These are phyloP conservation scores for Mycena vitilis DNA, from an alignment of 768 basidiomycete species.

Conservation along the genomic window DNA sequence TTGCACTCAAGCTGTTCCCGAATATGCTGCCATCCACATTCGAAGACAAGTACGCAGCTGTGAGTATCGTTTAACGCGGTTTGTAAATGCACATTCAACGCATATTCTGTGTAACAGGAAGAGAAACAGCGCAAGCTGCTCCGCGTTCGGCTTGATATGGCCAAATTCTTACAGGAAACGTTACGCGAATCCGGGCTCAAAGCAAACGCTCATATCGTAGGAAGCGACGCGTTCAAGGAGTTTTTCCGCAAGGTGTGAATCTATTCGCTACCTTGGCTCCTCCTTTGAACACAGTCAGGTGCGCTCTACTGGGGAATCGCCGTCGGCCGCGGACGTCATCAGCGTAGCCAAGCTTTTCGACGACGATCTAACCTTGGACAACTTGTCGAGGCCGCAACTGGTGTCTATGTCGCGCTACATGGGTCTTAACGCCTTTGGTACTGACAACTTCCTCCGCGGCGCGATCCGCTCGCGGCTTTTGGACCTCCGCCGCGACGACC, in stretches of 20 bases:
- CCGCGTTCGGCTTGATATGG: conserved; percentile 96
- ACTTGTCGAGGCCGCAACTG: conserved; percentile 96
- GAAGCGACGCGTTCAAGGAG: conserved; percentile 96
- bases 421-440: conserved; percentile 98
- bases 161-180: conserved; percentile 98
- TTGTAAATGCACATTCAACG: background rate
- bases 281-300: conserved; percentile 39
- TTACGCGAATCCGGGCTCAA: conserved; percentile 94
- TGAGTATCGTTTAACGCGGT: conserved; percentile 42
- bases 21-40: conserved; percentile 99
- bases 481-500: conserved; percentile 90
- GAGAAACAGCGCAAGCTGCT: conserved; percentile 97
- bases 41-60: conserved; percentile 96
- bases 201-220: conserved; percentile 92
- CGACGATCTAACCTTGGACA: conserved; percentile 97
- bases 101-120: conserved; percentile 65
- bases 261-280: no score
- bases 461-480: conserved; percentile 87
- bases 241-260: conserved; percentile 90
- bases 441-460: conserved; percentile 97
- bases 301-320: conserved; percentile 94
- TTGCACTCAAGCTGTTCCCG: conserved; percentile 96
- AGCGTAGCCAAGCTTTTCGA: conserved; percentile 97
- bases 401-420: conserved; percentile 98
- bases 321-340: conserved; percentile 89